phyloP scores from a whole-genome alignment of 768 basidiomycete genomes.

The Wakefieldia striispora region DNA sequence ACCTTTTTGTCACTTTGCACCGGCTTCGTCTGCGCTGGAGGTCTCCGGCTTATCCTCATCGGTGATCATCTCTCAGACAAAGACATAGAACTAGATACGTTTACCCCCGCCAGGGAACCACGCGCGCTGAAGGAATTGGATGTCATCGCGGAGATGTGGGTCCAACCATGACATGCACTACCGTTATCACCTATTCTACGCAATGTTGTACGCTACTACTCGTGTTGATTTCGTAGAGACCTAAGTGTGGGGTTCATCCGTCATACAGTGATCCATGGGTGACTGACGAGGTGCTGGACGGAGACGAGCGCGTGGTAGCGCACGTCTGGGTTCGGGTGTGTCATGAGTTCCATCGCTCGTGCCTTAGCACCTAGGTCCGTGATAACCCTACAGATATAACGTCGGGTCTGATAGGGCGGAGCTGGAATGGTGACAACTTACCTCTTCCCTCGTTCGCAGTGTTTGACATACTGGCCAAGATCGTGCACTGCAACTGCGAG shows the following conservation, averaged over 20 bases:
- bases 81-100: constrained; percentile 24
- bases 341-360: constrained; percentile 90
- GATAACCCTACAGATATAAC: constrained; percentile 51
- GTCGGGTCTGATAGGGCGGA: neutral
- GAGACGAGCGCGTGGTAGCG: constrained; percentile 89
- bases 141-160: constrained; percentile 70
- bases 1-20: constrained; percentile 54
- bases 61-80: constrained; percentile 49
- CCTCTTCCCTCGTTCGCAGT: constrained; percentile 91
- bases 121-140: constrained; percentile 68
- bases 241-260: neutral
- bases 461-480: constrained; percentile 90
- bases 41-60: constrained; percentile 65
- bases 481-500: constrained; percentile 94
- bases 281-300: constrained; percentile 89
- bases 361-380: constrained; percentile 86
- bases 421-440: constrained; percentile 35
- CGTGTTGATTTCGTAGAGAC: neutral
- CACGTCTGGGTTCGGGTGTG: constrained; percentile 82
- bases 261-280: constrained; percentile 66
- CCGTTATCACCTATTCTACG: constrained; percentile 12
- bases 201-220: constrained; percentile 2
- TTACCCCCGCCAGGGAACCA: constrained; percentile 35
- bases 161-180: constrained; percentile 34
- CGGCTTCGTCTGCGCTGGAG: constrained; percentile 67